These are phyloP conservation scores for Fistulinella staudtii DNA, from an alignment of 1,284 basidiomycete genomes.

Conservation along the genomic window DNA sequence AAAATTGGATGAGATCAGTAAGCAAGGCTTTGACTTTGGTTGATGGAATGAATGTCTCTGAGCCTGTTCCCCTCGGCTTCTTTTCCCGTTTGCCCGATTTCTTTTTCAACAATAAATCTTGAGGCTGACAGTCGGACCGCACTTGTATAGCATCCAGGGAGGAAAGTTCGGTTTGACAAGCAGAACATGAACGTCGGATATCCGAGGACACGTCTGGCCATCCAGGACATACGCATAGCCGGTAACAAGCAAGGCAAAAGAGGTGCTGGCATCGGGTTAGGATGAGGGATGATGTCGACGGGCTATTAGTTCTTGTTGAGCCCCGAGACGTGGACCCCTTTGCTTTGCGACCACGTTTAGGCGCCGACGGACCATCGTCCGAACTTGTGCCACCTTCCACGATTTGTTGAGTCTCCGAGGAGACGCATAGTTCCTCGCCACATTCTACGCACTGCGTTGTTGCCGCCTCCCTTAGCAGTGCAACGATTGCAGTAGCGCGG, in stretches of 20 bases:
- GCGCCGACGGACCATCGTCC: constrained; percentile 49
- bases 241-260: constrained; percentile 84
- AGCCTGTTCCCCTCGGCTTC: constrained; percentile 50
- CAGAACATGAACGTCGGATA: constrained; percentile 60
- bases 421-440: constrained; percentile 66
- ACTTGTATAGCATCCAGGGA: constrained; percentile 76
- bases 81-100: constrained; percentile 68
- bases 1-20: constrained; percentile 71
- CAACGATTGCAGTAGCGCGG: constrained; percentile 78
- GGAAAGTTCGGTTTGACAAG: constrained; percentile 65
- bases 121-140: constrained; percentile 46
- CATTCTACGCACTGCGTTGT: constrained; percentile 89
- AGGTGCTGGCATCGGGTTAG: constrained; percentile 94
- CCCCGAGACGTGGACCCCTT: constrained; percentile 57
- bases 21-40: constrained; percentile 84
- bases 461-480: constrained; percentile 78
- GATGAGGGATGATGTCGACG: constrained; percentile 54
- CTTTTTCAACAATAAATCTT: constrained; percentile 51
- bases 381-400: constrained; percentile 40
- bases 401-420: constrained; percentile 42
- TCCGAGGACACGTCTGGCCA: constrained; percentile 72
- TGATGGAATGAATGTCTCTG: constrained; percentile 70
- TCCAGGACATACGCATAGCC: constrained; percentile 65
- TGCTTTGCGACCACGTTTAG: constrained; percentile 61
- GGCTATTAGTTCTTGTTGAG: constrained; percentile 67